Conservation (phyloP, 176 grass and related monocot genomes). For the Phoenix dactylifera region DNA sequence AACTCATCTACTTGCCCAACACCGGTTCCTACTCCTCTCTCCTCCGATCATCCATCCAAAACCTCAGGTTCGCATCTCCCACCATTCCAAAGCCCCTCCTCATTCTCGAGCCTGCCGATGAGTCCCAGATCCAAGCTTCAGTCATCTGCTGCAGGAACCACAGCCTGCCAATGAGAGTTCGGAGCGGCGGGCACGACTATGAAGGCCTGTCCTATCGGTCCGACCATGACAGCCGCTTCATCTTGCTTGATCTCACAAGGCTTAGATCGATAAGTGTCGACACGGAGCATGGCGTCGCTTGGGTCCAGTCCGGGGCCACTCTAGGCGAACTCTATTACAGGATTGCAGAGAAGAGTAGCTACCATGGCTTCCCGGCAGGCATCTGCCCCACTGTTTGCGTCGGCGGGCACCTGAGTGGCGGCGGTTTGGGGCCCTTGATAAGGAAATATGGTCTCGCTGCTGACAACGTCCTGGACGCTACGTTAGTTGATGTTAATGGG, state of each 20-base stretch:
- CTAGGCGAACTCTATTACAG: constrained; percentile 30
- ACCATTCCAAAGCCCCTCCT: constrained; percentile 24
- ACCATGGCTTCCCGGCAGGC: constrained; percentile 41
- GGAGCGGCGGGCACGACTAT: constrained; percentile 63
- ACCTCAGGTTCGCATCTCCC: constrained; percentile 44
- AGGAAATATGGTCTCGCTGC: constrained; percentile 44
- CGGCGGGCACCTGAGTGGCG: constrained; percentile 59
- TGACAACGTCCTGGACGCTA: constrained; percentile 47
- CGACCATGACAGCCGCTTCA: constrained; percentile 25
- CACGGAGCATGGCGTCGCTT: constrained; percentile 16
- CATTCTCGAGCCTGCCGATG: constrained; percentile 30
- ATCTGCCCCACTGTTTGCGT: constrained; percentile 51
- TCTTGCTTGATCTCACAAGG: constrained; percentile 38
- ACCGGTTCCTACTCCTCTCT: constrained; percentile 22
- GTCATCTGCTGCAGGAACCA: constrained; percentile 32
- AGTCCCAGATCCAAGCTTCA: constrained; percentile 22
- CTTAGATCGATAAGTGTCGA: constrained; percentile 31
- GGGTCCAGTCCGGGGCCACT: constrained; percentile 21
- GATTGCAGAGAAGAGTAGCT: constrained; percentile 12
- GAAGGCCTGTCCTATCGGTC: constrained; percentile 60
- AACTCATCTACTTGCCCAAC: constrained; percentile 24
- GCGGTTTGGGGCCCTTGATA: constrained; percentile 42
- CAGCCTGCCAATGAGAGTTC: constrained; percentile 27
- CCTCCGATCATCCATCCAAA: constrained; percentile 44
- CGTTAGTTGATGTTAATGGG: constrained; percentile 47